phyloP scores from a whole-genome alignment of 1,139 yeast genomes.

The Suhomyces maxii region DNA sequence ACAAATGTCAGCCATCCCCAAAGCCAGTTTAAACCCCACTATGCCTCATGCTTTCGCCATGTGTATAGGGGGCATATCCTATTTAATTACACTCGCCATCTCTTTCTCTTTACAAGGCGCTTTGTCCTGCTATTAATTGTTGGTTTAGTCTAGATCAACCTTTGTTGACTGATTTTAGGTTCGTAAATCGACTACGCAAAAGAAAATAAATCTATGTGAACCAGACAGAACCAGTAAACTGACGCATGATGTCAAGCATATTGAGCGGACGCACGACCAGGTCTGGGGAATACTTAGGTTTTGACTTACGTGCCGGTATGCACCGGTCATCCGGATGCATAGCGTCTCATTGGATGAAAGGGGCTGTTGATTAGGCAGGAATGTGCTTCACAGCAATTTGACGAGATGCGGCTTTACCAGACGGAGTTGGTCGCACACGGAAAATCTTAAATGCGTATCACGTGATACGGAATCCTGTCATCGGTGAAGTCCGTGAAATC shows the following conservation, averaged over 20 bases:
- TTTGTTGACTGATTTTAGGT: neutral
- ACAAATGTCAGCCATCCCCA: too few species aligned
- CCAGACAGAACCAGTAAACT: neutral
- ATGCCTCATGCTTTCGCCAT: too few species aligned
- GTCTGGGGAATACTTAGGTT: neutral
- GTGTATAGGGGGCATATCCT: too few species aligned
- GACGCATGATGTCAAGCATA: neutral
- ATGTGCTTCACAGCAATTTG: neutral
- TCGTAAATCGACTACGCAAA: slow-evolving; percentile 1
- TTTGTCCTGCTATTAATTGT: too few species aligned
- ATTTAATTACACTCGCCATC: too few species aligned
- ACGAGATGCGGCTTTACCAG: neutral
- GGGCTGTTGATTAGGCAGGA: neutral
- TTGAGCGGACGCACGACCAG: neutral
- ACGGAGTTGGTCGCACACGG: neutral
- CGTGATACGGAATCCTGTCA: neutral
- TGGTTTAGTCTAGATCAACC: neutral
- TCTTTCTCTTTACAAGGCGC: too few species aligned
- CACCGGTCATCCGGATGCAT: neutral
- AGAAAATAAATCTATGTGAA: neutral
- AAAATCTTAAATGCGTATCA: neutral
- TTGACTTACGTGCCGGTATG: neutral
- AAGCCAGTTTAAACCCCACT: too few species aligned
- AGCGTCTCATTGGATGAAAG: neutral
- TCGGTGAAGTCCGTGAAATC: neutral